phyloP scores from a whole-genome alignment of 2,329 filamentous ascomycete genomes.

The Fusarium sp. region DNA sequence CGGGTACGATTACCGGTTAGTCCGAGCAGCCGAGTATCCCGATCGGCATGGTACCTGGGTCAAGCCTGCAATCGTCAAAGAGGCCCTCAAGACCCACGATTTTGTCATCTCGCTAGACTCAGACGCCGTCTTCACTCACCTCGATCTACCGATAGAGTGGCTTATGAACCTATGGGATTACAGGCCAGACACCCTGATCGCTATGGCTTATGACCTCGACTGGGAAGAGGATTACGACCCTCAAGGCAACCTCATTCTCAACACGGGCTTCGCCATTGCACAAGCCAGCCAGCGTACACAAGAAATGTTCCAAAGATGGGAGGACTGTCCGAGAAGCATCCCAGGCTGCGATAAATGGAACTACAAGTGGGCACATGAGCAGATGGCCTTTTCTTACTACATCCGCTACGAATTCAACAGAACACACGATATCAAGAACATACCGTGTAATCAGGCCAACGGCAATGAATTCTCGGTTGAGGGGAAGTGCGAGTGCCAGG shows the following conservation, averaged over 20 bases:
- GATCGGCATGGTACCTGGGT: constrained; percentile 60
- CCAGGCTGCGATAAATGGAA: constrained; percentile 12
- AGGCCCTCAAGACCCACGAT: constrained; percentile 53
- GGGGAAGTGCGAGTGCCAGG: constrained; percentile 4
- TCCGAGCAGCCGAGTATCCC: constrained; percentile 54
- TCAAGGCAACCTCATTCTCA: constrained; percentile 37
- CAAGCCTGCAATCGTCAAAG: constrained; percentile 53
- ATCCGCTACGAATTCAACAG: constrained; percentile 20
- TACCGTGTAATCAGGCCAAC: constrained; percentile 12
- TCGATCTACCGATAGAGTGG: constrained; percentile 59
- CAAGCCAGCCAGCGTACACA: constrained; percentile 39
- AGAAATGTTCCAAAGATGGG: constrained; percentile 33
- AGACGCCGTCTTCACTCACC: constrained; percentile 55
- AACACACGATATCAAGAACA: constrained; percentile 1
- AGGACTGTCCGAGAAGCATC: constrained; percentile 17
- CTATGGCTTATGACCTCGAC: constrained; percentile 59
- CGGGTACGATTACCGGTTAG: constrained; percentile 61
- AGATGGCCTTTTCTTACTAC: constrained; percentile 13
- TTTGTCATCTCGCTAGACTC: constrained; percentile 59
- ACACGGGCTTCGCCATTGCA: constrained; percentile 39
- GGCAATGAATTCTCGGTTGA: not conserved
- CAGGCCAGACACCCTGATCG: constrained; percentile 52
- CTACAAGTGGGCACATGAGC: constrained; percentile 6
- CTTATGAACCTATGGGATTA: constrained; percentile 60
- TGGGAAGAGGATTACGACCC: constrained; percentile 51